Evolutionary conservation across 441 rosid species (phyloP).

Genomic region (Syzygium malaccense): DNA sequence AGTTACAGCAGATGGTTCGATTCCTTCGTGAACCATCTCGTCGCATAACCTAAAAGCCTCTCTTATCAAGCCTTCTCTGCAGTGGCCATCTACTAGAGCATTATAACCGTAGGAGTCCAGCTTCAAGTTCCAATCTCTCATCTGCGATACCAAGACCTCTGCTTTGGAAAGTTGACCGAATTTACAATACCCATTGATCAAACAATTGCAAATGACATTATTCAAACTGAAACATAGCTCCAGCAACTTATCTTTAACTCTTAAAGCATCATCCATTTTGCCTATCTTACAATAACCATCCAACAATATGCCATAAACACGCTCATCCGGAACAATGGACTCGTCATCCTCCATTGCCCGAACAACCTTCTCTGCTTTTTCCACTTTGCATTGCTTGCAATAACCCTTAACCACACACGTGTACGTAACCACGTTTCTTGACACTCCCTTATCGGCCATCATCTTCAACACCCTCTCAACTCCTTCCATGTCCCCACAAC

Average conservation of each 20-base stretch:
- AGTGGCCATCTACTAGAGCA: conserved; percentile 72
- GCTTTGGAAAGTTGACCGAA: conserved; percentile 43
- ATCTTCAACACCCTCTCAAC: conserved; percentile 27
- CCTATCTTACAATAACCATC: conserved; percentile 58
- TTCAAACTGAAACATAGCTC: conserved; percentile 53
- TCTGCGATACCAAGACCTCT: conserved; percentile 24
- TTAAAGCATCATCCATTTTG: conserved; percentile 47
- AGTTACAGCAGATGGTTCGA: conserved; percentile 24
- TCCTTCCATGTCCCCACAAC: conserved; percentile 51
- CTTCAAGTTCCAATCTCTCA: conserved; percentile 53
- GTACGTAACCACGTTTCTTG: conserved; percentile 41
- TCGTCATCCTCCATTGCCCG: conserved; percentile 29
- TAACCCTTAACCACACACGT: conserved; percentile 59
- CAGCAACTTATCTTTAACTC: conserved; percentile 58
- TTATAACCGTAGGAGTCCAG: conserved; percentile 73
- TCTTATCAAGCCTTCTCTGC: conserved; percentile 38
- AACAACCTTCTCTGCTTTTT: conserved; percentile 59
- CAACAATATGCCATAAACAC: conserved; percentile 52
- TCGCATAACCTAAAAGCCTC: conserved; percentile 62
- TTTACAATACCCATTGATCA: conserved; percentile 80
- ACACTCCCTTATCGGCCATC: conserved; percentile 50
- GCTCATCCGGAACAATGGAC: conserved; percentile 41
- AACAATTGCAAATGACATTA: conserved; percentile 56
- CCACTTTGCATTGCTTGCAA: conserved; percentile 42
- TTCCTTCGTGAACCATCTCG: conserved; percentile 38